Evolutionary conservation across 2,329 filamentous ascomycete genomes (phyloP), one percentile per base, ranked within the genome.

Genomic region (Curvularia verruculosa): DNA sequence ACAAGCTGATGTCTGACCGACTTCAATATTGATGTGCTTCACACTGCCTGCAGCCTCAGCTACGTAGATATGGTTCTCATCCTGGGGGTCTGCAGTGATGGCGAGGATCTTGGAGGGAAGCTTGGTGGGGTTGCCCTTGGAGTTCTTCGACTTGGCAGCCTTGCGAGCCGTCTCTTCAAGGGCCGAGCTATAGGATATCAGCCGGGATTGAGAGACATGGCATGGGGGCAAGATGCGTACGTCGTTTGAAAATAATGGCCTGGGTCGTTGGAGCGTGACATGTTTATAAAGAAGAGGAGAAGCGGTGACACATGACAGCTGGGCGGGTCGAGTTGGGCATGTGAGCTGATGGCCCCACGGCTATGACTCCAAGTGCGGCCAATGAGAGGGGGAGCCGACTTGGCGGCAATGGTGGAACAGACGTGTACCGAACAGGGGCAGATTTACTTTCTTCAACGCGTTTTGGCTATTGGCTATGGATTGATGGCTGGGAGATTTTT

Each of bases 181-280:
- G 24, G 84, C 79, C 44, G 84, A 79, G 58, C 79, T 84, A 62
- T 60, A 51, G 37, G 59, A 57, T 58, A 70, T 72, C 55, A 62
- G 52, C 54, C 37, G 55, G 49, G 51, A 39, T 53, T 15, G 40
- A 34, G 29, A 31, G 8, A 10, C 47, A 45, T 37, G 40, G 34
- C 44, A n/a, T n/a, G n/a, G n/a, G n/a, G n/a, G 46, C 26, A 45
- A 48, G 41, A 39, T 75, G n/a, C 87, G 78, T 79, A 95, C 91
- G 93, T 90, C 28, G 92, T 96, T 77, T 97, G 91, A 73, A 98
- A 98, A 81, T 96, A 98, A 72, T 95, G 87, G 28, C 89, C 88
- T 49, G 88, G 84, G 71, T 96, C 86, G 49, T 85, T 71, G 26
- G 74, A 74, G 45, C 65, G 67, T 40, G 73, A 74, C 74, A 76